Evolutionary conservation across 2,329 filamentous ascomycete genomes (phyloP), one percentile per base, ranked within the genome.

Genomic region (Sporothrix humicola): DNA sequence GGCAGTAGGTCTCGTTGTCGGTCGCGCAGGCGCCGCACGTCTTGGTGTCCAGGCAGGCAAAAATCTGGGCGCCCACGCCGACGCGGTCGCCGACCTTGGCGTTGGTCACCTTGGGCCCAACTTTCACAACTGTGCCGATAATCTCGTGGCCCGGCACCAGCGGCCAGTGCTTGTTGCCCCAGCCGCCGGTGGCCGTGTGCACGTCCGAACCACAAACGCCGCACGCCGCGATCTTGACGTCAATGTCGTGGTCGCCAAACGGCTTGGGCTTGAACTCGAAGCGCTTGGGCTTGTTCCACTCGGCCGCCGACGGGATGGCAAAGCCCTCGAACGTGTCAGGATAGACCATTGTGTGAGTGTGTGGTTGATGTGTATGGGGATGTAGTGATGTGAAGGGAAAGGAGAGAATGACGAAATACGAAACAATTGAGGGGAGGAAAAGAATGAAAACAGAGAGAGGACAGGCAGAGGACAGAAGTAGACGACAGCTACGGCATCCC

Each of bases 181-280:
- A 93, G 75, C 91, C 90, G 75, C 90, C 90, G 78, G 82, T 89
- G 80, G 93, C 87, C 74, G 89, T 93, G 82, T 93, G 91, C 65
- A 92, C 84, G 79, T 94, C 91, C 77, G 88, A 91, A 77, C 91
- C 89, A 80, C 92, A 94, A 72, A 94, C 87, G 79, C 93, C 92
- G 79, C 93, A 95, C 79, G 89, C 91, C 77, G 94, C 90, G 79
- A 97, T 91, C 85, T 95, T 92, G 83, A 97, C 89, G 81, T 97
- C 94, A 78, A 97, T 89, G 80, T 97, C 94, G 82, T 93, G 88
- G 81, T 95, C 93, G 76, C 91, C 93, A 81, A 97, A 97, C 20
- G 92, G 92, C 85, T 97, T 96, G 73, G 95, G 90, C 78, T 90
- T 88, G 85, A 93, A 94, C 85, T 95, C 82, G 79, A 91, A 90